phyloP scores from a whole-genome alignment of 768 basidiomycete species.

The Suillus discolor region DNA sequence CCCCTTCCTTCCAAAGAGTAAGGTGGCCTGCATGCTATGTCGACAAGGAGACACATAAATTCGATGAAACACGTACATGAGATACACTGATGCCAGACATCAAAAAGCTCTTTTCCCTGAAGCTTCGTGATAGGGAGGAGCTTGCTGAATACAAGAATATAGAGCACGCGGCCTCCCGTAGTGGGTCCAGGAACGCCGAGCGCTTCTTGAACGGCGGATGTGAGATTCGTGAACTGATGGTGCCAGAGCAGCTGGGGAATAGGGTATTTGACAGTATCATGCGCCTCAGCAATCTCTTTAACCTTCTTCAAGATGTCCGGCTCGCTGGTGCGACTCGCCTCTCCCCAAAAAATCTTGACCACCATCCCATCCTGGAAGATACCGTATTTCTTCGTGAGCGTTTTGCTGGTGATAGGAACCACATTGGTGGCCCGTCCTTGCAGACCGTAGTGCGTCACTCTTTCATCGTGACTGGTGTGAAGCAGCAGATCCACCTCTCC shows the following conservation, averaged over 20 bases:
- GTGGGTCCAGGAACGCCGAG: not conserved
- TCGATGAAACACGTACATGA: not conserved
- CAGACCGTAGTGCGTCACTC: conserved; percentile 1
- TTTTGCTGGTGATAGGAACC: not conserved
- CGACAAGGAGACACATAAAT: not conserved
- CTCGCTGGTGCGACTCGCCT: not conserved
- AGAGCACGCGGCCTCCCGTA: not conserved
- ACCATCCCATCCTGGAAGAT: no score
- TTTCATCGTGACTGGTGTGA: not conserved
- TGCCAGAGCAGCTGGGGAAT: not conserved
- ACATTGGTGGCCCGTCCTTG: not conserved
- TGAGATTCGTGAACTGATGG: not conserved
- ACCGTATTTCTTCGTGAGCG: no score
- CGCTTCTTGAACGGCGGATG: not conserved
- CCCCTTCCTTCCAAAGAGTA: not conserved
- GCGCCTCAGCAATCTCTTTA: not conserved
- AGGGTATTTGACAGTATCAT: not conserved
- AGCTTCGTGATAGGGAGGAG: not conserved
- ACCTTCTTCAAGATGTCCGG: not conserved
- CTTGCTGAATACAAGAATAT: not conserved
- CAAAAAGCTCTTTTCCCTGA: not conserved
- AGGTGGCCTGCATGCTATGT: not conserved
- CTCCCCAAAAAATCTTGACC: no score
- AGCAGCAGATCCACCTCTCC: not conserved
- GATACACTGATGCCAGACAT: not conserved